Evolutionary conservation across 768 basidiomycete species (phyloP).

Genomic region (Trametes sanguinea): DNA sequence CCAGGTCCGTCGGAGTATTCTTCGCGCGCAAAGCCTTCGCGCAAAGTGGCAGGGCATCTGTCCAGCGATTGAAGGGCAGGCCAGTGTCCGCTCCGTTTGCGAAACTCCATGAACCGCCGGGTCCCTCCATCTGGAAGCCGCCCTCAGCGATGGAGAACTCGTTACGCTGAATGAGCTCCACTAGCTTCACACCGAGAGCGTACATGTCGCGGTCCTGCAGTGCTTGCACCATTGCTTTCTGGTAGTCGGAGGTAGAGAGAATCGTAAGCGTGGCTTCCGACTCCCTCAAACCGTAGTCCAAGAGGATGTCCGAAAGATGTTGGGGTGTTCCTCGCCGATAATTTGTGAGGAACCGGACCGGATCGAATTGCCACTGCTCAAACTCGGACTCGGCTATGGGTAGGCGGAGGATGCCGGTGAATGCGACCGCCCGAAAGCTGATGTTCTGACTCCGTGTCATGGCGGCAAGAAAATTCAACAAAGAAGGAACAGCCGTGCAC

Average conservation of each 20-base stretch:
- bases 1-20: constrained; percentile 42
- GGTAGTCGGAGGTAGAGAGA: constrained; percentile 42
- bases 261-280: constrained; percentile 52
- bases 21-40: constrained; percentile 47
- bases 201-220: constrained; percentile 49
- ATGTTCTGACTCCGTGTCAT: constrained; percentile 56
- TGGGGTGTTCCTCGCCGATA: constrained; percentile 43
- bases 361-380: constrained; percentile 50
- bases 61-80: constrained; percentile 46
- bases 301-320: constrained; percentile 47
- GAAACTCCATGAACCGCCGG: constrained; percentile 40
- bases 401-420: constrained; percentile 55
- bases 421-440: constrained; percentile 48
- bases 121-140: constrained; percentile 44
- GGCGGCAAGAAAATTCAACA: constrained; percentile 53
- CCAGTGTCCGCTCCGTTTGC: constrained; percentile 38
- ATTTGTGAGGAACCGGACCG: constrained; percentile 43
- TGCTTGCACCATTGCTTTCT: constrained; percentile 52
- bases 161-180: constrained; percentile 49
- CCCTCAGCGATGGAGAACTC: constrained; percentile 62
- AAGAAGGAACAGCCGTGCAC: constrained; percentile 44
- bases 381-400: constrained; percentile 43
- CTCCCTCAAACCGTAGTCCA: constrained; percentile 48
- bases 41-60: constrained; percentile 57
- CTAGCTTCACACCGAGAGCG: constrained; percentile 48